phyloP scores from a whole-genome alignment of 2,329 filamentous ascomycete genomes.

The Neonectria neomacrospora region DNA sequence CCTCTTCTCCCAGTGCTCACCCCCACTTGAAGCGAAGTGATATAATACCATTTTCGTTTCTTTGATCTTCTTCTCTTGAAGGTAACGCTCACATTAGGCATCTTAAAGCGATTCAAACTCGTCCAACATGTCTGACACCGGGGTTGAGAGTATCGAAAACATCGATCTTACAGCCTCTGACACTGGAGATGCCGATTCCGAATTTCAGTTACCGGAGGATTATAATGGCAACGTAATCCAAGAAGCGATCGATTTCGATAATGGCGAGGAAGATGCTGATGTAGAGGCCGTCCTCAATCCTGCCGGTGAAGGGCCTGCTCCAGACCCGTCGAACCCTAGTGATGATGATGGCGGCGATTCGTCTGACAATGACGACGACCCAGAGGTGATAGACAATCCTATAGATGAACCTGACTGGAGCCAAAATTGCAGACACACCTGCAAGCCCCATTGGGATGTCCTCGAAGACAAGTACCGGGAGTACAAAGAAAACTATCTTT shows the following conservation, averaged over 20 bases:
- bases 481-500: background rate
- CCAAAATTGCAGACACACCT: background rate
- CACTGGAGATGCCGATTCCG: background rate
- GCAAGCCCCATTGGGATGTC: background rate
- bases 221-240: background rate
- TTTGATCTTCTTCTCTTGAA: background rate
- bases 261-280: background rate
- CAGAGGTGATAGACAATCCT: background rate
- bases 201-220: background rate
- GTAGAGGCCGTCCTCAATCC: background rate
- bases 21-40: background rate
- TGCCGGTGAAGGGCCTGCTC: background rate
- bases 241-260: background rate
- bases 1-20: background rate
- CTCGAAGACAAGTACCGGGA: background rate
- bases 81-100: background rate
- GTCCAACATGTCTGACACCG: conserved; percentile 6
- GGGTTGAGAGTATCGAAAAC: background rate
- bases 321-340: background rate
- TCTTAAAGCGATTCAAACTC: background rate
- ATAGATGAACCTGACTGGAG: background rate
- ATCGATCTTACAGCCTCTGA: background rate
- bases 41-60: background rate
- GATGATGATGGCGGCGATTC: background rate
- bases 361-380: background rate